Conservation (phyloP, 108 stramenopile genomes). For the Discostella stelligeroides region DNA sequence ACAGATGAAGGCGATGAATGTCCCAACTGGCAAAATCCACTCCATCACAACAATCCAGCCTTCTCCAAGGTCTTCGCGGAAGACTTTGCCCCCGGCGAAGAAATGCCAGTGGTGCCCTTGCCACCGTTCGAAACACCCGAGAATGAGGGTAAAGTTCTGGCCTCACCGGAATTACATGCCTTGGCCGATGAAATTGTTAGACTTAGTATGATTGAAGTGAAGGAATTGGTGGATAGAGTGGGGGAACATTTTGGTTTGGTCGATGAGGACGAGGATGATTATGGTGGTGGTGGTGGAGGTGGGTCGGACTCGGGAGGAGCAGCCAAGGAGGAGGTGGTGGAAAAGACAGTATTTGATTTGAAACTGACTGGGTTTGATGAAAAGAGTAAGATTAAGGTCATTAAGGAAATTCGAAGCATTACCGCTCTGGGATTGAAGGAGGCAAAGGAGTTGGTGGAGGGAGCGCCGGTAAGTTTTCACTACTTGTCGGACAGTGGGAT, state of each 20-base stretch:
- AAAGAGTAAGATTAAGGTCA: slow-evolving; percentile 91
- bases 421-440: slow-evolving; percentile 89
- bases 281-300: slow-evolving; percentile 47
- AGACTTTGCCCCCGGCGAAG: slow-evolving; percentile 71
- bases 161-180: slow-evolving; percentile 64
- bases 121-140: slow-evolving; percentile 60
- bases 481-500: neutral
- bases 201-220: slow-evolving; percentile 76
- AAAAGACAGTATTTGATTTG: slow-evolving; percentile 85
- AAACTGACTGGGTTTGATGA: slow-evolving; percentile 90
- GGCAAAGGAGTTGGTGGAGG: slow-evolving; percentile 92
- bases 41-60: slow-evolving; percentile 70
- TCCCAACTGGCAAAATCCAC: slow-evolving; percentile 76
- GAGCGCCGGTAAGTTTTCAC: slow-evolving; percentile 64
- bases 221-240: slow-evolving; percentile 71
- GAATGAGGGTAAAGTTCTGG: slow-evolving; percentile 36
- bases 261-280: slow-evolving; percentile 41
- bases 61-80: slow-evolving; percentile 55
- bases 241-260: slow-evolving; percentile 81
- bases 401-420: slow-evolving; percentile 87
- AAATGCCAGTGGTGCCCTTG: slow-evolving; percentile 59
- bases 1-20: slow-evolving; percentile 49
- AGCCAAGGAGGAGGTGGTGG: slow-evolving; percentile 54
- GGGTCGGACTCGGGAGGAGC: slow-evolving; percentile 42
- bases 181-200: slow-evolving; percentile 73